Conservation (phyloP, 768 basidiomycete species). For the Panus rudis region DNA sequence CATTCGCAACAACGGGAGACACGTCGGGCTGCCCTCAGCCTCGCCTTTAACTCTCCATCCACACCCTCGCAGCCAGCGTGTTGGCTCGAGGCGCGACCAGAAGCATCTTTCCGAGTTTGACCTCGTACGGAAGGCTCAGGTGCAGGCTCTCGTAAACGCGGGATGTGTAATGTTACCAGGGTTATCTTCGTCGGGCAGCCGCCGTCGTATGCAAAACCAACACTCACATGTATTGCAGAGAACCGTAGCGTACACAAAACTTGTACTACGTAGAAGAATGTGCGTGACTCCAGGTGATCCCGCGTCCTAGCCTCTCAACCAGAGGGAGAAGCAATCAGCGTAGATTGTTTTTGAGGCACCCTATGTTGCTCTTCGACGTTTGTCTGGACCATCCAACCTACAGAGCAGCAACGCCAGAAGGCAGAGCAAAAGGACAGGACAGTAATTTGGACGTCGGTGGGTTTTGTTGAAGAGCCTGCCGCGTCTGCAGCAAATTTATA, state of each 20-base stretch:
- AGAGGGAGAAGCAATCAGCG: constrained; percentile 84
- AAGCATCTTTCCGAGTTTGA: constrained; percentile 13
- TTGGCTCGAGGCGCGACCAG: constrained; percentile 16
- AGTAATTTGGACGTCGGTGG: constrained; percentile 80
- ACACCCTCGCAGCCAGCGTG: constrained; percentile 49
- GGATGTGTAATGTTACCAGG: constrained; percentile 89
- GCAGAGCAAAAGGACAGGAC: constrained; percentile 49
- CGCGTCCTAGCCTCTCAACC: constrained; percentile 88
- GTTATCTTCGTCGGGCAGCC: constrained; percentile 64
- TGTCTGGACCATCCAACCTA: constrained; percentile 85
- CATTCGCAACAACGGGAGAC: neutral
- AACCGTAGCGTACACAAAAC: constrained; percentile 7
- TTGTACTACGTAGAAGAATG: constrained; percentile 29
- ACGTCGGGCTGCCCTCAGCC: constrained; percentile 49
- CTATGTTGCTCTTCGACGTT: constrained; percentile 64
- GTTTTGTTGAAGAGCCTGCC: constrained; percentile 13
- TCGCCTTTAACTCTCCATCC: constrained; percentile 83
- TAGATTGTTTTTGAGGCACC: constrained; percentile 86
- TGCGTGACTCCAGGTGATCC: constrained; percentile 85
- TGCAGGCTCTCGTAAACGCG: constrained; percentile 34
- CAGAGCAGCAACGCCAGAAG: constrained; percentile 26
- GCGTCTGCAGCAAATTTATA: constrained; percentile 5
- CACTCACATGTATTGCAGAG: constrained; percentile 23
- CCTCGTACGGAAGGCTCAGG: constrained; percentile 16
- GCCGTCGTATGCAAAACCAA: constrained; percentile 10